Evolutionary conservation across 2,329 filamentous ascomycete genomes (phyloP).

Genomic region (Aspergillus carbonarius): DNA sequence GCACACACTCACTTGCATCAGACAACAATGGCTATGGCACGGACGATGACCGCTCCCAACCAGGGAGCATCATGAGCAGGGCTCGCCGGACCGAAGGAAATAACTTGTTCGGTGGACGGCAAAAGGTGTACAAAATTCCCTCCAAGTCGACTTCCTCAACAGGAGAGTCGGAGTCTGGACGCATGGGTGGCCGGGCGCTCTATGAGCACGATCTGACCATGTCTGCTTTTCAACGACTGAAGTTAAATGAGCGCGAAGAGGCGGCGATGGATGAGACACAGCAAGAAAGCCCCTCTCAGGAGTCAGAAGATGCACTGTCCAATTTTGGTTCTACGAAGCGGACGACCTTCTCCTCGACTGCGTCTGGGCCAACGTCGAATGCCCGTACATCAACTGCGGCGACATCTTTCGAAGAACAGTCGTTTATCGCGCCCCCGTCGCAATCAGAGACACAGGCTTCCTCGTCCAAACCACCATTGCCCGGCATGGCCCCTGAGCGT

Average conservation of each 20-base stretch:
- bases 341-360: conserved; percentile 81
- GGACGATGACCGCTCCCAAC: conserved; percentile 63
- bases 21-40: conserved; percentile 60
- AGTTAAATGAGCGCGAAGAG: conserved; percentile 53
- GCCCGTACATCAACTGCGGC: conserved; percentile 80
- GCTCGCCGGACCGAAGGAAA: conserved; percentile 85
- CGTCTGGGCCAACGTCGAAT: conserved; percentile 67
- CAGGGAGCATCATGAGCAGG: conserved; percentile 77
- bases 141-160: conserved; percentile 42
- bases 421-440: conserved; percentile 28
- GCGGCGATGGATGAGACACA: conserved; percentile 42
- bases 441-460: conserved; percentile 26
- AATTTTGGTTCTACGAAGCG: conserved; percentile 71
- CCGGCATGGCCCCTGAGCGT: conserved; percentile 55
- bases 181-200: conserved; percentile 64
- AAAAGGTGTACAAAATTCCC: conserved; percentile 90
- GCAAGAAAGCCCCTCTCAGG: conserved; percentile 39
- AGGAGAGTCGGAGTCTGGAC: conserved; percentile 35
- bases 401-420: conserved; percentile 80
- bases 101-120: conserved; percentile 87
- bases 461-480: conserved; percentile 27
- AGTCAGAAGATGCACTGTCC: conserved; percentile 50
- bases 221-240: conserved; percentile 79
- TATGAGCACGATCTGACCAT: conserved; percentile 85
- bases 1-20: conserved; percentile 64